Evolutionary conservation across 208 protist genomes (phyloP), one percentile per base, ranked within the genome.

Genomic region (Trypanosoma caninum): DNA sequence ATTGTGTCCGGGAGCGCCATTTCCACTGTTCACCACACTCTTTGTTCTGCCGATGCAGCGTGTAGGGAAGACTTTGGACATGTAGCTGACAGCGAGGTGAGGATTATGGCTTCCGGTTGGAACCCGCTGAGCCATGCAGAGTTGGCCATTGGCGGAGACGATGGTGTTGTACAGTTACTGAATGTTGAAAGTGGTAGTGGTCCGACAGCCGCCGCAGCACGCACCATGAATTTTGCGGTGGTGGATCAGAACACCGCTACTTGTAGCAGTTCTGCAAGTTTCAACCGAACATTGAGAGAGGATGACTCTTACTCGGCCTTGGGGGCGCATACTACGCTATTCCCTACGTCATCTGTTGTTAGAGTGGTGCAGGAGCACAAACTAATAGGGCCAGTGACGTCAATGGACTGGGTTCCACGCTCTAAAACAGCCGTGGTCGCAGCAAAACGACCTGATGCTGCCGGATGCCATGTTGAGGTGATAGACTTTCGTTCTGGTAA

Each of bases 401-500:
- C 74, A 18, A 38, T 91, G 25, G 80, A 86, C 55, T 91, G 84
- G 84, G 71, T 88, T 46, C 76, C 84, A 22, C 60, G 69, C 60
- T 78, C 71, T 4, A 76, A 82, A 52, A 59, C 74, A n/a, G 76
- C 68, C 4, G 81, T 87, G 11, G 76, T 87, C 16, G 84, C 81
- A 0, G 74, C 78, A 0, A 62, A 71, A 6, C 73, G 73, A 6
- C 62, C 51, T 30, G 80, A 84, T 58, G 78, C 64, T 18, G 53
- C 72, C 0, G 84, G 80, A 22, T 88, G 74, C 68, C 80, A 74
- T 51, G 77, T 73, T 10, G 74, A 83, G 53, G 65, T 88, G 46
- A 72, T 91, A n/a, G 84, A 91, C 67, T 33, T 87, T 23, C 84
- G 84, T 10, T 59, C 84, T 0, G 76, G 76, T 31, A 73, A 78